Evolutionary conservation across 768 basidiomycete genomes (phyloP).

Genomic region (Postia placenta): DNA sequence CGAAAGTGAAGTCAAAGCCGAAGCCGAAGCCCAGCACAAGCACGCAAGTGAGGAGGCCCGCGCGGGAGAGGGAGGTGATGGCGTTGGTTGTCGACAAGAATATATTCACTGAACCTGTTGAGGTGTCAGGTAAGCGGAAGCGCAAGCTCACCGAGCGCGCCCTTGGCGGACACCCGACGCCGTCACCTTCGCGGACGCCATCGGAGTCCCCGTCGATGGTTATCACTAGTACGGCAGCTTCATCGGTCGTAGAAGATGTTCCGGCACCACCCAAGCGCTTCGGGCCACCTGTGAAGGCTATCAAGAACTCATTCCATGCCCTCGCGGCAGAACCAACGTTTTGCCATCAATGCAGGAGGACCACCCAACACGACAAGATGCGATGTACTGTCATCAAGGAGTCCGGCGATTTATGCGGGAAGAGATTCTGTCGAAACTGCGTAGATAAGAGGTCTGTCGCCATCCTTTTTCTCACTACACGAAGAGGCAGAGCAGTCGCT

Average conservation of each 20-base stretch:
- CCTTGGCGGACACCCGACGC: background rate
- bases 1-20: background rate
- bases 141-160: slow-evolving; percentile 7
- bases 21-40: background rate
- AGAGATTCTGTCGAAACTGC: slow-evolving; percentile 31
- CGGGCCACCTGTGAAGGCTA: background rate
- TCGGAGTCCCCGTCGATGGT: background rate
- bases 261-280: too few relatives aligned
- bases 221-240: background rate
- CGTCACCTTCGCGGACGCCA: background rate
- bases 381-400: slow-evolving; percentile 21
- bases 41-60: background rate
- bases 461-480: background rate
- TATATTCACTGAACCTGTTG: background rate
- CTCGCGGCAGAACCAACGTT: slow-evolving; percentile 9
- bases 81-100: background rate
- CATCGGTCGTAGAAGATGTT: too few relatives aligned
- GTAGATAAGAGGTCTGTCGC: slow-evolving; percentile 26
- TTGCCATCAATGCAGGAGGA: slow-evolving; percentile 34
- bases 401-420: slow-evolving; percentile 21
- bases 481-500: too few relatives aligned
- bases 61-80: background rate
- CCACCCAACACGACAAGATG: slow-evolving; percentile 28
- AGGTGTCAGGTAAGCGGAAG: slow-evolving; percentile 5
- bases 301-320: background rate